A percentile compares a stretch with the other conserved stretches of the same genome.
Conservation (phyloP, 768 basidiomycete genomes). For the Trametes cingulata region DNA sequence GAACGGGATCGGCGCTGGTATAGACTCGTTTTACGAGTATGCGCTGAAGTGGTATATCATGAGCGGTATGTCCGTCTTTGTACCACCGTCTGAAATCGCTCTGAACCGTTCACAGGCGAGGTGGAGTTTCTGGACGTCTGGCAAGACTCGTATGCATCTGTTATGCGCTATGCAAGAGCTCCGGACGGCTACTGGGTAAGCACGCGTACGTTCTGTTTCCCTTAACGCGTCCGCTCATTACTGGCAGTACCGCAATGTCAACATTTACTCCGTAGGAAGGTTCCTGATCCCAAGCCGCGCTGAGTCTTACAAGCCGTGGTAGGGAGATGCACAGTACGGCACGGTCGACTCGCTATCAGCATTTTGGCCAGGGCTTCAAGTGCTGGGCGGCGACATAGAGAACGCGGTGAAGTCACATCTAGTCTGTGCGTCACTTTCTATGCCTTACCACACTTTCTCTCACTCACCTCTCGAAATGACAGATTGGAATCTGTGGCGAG, state of each 20-base stretch:
- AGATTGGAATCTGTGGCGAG: conserved; percentile 95
- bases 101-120: conserved; percentile 30
- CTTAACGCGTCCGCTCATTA: background rate
- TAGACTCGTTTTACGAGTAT: conserved; percentile 96
- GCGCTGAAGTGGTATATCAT: conserved; percentile 90
- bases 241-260: conserved; percentile 79
- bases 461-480: background rate
- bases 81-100: background rate
- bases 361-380: conserved; percentile 97
- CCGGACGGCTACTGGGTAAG: conserved; percentile 87
- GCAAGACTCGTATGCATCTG: conserved; percentile 38
- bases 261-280: conserved; percentile 46
- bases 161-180: conserved; percentile 81
- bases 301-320: conserved; percentile 35
- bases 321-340: conserved; percentile 68
- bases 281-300: background rate
- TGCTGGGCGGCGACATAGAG: conserved; percentile 80
- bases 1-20: conserved; percentile 87
- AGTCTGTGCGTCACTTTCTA: conserved; percentile 56
- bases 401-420: conserved; percentile 93
- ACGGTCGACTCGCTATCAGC: conserved; percentile 96
- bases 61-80: conserved; percentile 53
- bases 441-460: background rate
- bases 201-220: background rate
- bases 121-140: conserved; percentile 41